Evolutionary conservation across 768 basidiomycete genomes (phyloP), one percentile per base, ranked within the genome.

Genomic region (Trametes maxima): DNA sequence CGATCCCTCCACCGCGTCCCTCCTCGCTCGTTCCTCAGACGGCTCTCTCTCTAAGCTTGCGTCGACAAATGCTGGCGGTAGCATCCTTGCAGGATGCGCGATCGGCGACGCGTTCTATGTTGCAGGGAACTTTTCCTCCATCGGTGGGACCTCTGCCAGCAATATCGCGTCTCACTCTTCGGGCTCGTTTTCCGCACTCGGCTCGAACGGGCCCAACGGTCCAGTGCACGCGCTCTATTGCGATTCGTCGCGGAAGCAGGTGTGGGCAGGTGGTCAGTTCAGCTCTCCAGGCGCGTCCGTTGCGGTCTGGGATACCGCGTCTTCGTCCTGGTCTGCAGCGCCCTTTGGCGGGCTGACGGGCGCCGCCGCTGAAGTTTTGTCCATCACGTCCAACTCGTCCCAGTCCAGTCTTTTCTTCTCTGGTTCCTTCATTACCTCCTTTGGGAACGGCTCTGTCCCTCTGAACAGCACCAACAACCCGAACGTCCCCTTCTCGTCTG

Each of bases 331-430:
- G 95, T 80, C 85, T 10, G 75, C 85, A 22, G 81, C 94, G 2
- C 88, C 89, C 17, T 98, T 99, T 75, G 81, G 80, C 45, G 95
- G 95, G 36, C 79, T 99, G 42, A 76, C 84, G 33, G 94, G 92
- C 42, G 84, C 82, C 17, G 79, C 83, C 40, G 82, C 83, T 10
- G 78, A 82, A 66, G 92, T 98, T 55, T 72, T 79, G 25, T 89
- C 90, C 48, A 97, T 98, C 69, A 80, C 85, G 37, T 76, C 88
- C 33, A 91, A 90, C 67, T 77, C 86, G 37, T 87, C 92, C 54
- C 80, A 82, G 55, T 76, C 80, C 13, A 91, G 89, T 63, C 76
- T 98, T 55, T 89, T 95, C 71, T 95, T 98, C 70, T 82, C 90
- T 0, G 97, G 97, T 40, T 88, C 89, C 13, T 99, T 99, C 78